Base-by-base conservation (phyloP, 2,329 filamentous ascomycete genomes). In the Aureobasidium vineae region DNA sequence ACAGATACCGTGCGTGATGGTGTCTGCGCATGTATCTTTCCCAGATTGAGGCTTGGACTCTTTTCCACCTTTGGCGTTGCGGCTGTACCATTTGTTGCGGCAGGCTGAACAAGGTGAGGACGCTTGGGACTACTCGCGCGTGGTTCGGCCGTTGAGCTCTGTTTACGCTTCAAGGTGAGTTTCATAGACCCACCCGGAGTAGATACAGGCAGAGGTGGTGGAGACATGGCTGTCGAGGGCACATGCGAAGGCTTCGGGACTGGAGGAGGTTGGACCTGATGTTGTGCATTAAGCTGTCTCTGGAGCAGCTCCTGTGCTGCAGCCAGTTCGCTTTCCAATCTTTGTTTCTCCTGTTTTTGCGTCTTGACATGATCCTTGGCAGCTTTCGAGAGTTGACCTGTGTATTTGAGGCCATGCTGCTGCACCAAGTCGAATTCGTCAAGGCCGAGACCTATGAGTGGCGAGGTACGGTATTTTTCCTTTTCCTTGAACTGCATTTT, bases 401-500 rank as follows among this genome's bases (percentile, higher is more conserved):
- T 74, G 64, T 76, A 77, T 38, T 68, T 68, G 53, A 76, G 67
- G 40, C 68, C 72, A n/a, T 72, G 67, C 8, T 68, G 66, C 50
- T 74, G 70, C 31, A 77, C 63, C 28, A 66, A 64, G 47, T 72
- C 66, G 61, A 70, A 75, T 43, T 75, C 72, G 11, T 75, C 74
- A 21, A 71, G 65, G 11, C 69, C 60, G 8, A 77, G 68, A 16
- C 69, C 69, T 45, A 70, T 74, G 38, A 52, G 54, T 19, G 76
- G 76, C 33, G 64, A 67, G 6, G 70, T 74, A 19, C 73, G 69
- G 57, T 70, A 73, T 33, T 64, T 66, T 5, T 70, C 69, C n/a
- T 72, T 67, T 31, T 69, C 69, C 10, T 59, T 70, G 70, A 79
- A 78, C 1, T 66, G 69, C n/a, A 78, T 53, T 64, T 72, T 75